phyloP scores from a whole-genome alignment of 1,139 yeast genomes.

The Suhomyces chickasaworum region DNA sequence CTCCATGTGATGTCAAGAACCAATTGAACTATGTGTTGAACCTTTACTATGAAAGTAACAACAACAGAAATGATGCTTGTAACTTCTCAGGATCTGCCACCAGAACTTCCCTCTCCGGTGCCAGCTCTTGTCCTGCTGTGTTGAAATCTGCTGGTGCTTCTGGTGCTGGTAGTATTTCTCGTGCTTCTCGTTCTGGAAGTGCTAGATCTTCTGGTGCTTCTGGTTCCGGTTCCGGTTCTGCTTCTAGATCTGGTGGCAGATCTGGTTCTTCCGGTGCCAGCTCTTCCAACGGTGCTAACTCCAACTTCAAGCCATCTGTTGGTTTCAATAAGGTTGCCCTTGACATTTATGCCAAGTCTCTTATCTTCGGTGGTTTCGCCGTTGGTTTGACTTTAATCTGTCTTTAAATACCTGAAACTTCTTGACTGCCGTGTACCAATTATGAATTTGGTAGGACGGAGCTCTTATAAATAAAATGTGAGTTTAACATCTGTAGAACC shows the following conservation, averaged over 20 bases:
- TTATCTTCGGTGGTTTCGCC: constrained; percentile 22
- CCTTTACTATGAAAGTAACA: constrained; percentile 55
- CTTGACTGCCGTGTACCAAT: constrained; percentile 5
- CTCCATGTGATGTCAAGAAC: constrained; percentile 48
- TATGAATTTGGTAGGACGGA: constrained; percentile 5
- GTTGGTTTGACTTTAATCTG: constrained; percentile 20
- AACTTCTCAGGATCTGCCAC: constrained; percentile 55
- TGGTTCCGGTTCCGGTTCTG: constrained; percentile 12
- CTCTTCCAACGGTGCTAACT: constrained; percentile 3
- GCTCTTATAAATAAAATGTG: constrained; percentile 1
- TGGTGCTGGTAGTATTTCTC: constrained; percentile 24
- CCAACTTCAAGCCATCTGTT: constrained; percentile 7
- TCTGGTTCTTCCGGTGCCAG: constrained; percentile 3
- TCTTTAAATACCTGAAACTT: constrained; percentile 10
- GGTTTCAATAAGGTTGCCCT: constrained; percentile 16
- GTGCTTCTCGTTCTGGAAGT: constrained; percentile 13
- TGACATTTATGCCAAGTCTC: constrained; percentile 21
- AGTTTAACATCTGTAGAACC: neutral
- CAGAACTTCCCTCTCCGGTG: constrained; percentile 20
- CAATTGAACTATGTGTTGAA: constrained; percentile 64
- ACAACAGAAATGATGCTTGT: constrained; percentile 54
- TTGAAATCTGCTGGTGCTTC: constrained; percentile 27
- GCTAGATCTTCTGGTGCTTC: constrained; percentile 15
- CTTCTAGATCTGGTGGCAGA: constrained; percentile 5
- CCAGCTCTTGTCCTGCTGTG: constrained; percentile 25